A percentile compares a stretch with the other conserved stretches of the same genome.
Evolutionary conservation across 169 alveolate genomes (phyloP).

Genomic region (Plasmodium gaboni): DNA sequence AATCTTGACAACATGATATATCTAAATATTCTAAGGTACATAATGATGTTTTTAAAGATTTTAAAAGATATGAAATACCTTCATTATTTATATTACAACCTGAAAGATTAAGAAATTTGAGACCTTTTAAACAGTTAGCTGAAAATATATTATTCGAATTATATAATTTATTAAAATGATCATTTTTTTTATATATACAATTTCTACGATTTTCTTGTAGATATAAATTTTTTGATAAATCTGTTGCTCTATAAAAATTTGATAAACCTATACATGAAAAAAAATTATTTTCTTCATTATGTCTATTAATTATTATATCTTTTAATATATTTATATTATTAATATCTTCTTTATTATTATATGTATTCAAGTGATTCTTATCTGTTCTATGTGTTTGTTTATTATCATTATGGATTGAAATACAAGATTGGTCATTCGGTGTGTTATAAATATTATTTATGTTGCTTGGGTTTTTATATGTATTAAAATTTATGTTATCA

Average conservation of each 20-base stretch:
- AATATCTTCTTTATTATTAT: background rate
- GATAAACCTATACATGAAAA: slow-evolving; percentile 37
- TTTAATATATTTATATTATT: slow-evolving; percentile 6
- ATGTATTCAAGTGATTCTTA: background rate
- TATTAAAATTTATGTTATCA: no score
- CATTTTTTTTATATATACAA: slow-evolving; percentile 49
- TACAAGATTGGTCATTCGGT: no score
- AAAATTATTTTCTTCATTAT: slow-evolving; percentile 32
- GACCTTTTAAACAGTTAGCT: slow-evolving; percentile 36
- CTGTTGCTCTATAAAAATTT: slow-evolving; percentile 52
- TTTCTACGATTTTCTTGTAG: slow-evolving; percentile 47
- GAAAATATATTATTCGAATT: slow-evolving; percentile 19
- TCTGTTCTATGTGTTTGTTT: background rate
- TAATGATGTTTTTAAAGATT: slow-evolving; percentile 17
- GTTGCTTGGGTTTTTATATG: no score
- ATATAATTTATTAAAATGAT: slow-evolving; percentile 1
- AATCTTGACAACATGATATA: slow-evolving; percentile 21
- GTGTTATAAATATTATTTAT: no score
- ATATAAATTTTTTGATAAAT: slow-evolving; percentile 23
- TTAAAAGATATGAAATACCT: slow-evolving; percentile 34
- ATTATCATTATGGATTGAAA: no score
- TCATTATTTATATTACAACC: slow-evolving; percentile 32
- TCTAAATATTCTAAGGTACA: slow-evolving; percentile 54
- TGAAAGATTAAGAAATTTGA: slow-evolving; percentile 32
- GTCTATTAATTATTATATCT: slow-evolving; percentile 31